These are phyloP conservation scores for Podila clonocystis DNA, from an alignment of 192 early-diverging fungal species.

Conservation along the genomic window DNA sequence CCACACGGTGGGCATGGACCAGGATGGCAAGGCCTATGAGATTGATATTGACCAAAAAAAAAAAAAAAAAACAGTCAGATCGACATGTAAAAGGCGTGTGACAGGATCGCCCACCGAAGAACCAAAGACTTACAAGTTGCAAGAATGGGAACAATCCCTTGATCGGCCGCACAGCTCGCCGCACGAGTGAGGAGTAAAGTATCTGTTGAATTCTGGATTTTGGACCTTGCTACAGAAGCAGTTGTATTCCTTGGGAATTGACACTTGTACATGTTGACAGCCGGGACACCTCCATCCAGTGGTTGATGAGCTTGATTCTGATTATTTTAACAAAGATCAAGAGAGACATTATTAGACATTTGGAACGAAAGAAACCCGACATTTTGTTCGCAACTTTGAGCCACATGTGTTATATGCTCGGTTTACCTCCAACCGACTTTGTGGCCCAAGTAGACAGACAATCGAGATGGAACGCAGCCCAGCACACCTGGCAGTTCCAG, in stretches of 20 bases:
- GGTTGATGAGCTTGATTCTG: slow-evolving; percentile 44
- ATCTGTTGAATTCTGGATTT: slow-evolving; percentile 73
- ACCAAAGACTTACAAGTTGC: slow-evolving; percentile 63
- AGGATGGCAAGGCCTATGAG: slow-evolving; percentile 82
- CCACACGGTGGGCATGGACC: slow-evolving; percentile 95
- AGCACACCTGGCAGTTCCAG: slow-evolving; percentile 91
- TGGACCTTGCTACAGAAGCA: slow-evolving; percentile 89
- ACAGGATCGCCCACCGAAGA: neutral
- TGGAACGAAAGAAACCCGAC: neutral
- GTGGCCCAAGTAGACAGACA: slow-evolving; percentile 87
- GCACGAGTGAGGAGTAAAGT: slow-evolving; percentile 86
- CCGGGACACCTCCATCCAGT: slow-evolving; percentile 91
- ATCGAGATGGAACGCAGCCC: slow-evolving; percentile 90
- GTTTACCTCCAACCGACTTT: slow-evolving; percentile 65
- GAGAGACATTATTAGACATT: neutral
- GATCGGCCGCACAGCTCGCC: slow-evolving; percentile 77
- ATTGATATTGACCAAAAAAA: neutral
- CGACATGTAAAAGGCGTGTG: no score
- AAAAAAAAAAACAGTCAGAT: neutral
- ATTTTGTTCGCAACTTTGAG: neutral
- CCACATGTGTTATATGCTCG: no score
- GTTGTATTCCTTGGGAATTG: slow-evolving; percentile 75
- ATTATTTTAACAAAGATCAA: slow-evolving; percentile 1
- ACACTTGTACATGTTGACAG: slow-evolving; percentile 77
- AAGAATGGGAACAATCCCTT: slow-evolving; percentile 81